Base-by-base conservation (phyloP, 208 protist species). In the Acanthamoeba triangularis region DNA sequence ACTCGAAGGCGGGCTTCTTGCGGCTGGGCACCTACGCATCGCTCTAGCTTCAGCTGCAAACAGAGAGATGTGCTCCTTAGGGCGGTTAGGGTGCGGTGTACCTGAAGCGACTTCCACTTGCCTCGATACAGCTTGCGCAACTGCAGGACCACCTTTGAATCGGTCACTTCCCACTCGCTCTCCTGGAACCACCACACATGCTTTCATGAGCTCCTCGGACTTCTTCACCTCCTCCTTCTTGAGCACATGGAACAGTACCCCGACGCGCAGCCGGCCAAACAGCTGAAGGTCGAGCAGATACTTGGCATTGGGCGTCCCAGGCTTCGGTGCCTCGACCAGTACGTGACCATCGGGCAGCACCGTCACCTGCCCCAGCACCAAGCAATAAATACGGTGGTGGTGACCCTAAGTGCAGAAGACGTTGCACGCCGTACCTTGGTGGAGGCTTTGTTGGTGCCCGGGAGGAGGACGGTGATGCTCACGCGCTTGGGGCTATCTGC, bases 1-100 rank as follows among this genome's bases (percentile, higher is more conserved):
- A 80, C 41, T 80, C 72, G 16, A 80, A 80, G 41, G 72, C 72
- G 23, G 72, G 72, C 72, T 80, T 80, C 72, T 80, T 80, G 37
- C 72, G 72, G 37, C 72, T 80, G 37, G 72, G 20, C 41, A 80
- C 72, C 72, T 80, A 56, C 52, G 10, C 59, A 7, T 7, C 59
- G 28, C 23, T 1, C 20, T 3, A 10, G 59, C 4, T 25, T 63
- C 6, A 63, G 59, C 59, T 7, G 5, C 5, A 44, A 14, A 41
- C 28, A 20, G 67, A 5, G 11, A 76, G 28, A 7, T 23, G n/a
- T 1, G 30, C 35, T 44, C 41, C 41, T 7, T 5, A 44, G 41
- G 10, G 30, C 35, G 67, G 28, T 25, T 37, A n/a, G 10, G 67
- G 28, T 35, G 33, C 2, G 35, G 30, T 1, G 30, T 23, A 76